Evolutionary conservation across 768 basidiomycete species (phyloP).

Genomic region (Podaxis carcinomalis): DNA sequence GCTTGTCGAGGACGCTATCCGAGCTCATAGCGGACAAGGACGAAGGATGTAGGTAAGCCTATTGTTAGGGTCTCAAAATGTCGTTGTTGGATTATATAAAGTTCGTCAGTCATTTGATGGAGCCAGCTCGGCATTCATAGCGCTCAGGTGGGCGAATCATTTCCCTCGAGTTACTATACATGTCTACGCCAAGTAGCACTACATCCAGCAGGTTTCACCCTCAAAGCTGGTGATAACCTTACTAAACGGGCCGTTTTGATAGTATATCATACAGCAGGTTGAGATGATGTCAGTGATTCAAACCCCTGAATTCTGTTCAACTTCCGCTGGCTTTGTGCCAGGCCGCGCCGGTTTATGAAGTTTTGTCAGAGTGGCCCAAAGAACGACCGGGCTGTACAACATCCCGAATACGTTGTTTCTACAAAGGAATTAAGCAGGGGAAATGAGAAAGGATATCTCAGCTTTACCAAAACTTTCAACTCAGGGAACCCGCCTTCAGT

Average conservation of each 20-base stretch:
- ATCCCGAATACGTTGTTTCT: conserved; percentile 92
- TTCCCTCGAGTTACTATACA: too few relatives aligned
- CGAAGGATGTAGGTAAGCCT: conserved; percentile 1
- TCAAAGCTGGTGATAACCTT: not conserved
- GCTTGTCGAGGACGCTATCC: conserved; percentile 48
- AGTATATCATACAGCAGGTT: not conserved
- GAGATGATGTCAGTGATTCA: not conserved
- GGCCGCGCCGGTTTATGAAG: conserved; percentile 15
- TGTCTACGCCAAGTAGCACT: too few relatives aligned
- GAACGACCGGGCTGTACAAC: conserved; percentile 74
- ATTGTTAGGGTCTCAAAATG: conserved; percentile 6
- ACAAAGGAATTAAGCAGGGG: conserved; percentile 8
- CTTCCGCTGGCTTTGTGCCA: not conserved
- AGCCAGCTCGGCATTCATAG: not conserved
- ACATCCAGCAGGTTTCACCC: too few relatives aligned
- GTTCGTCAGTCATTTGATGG: conserved; percentile 2
- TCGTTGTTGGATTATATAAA: conserved; percentile 12
- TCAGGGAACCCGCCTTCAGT: conserved; percentile 91
- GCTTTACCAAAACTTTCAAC: conserved; percentile 71
- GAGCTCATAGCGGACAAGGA: conserved; percentile 41
- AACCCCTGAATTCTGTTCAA: not conserved
- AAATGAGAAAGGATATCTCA: not conserved
- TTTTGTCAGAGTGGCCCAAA: conserved; percentile 86
- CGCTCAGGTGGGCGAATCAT: not conserved
- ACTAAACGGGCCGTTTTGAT: not conserved